Base-by-base conservation (phyloP, 495 filamentous ascomycete genomes). In the Aspergillus carlsbadensis region DNA sequence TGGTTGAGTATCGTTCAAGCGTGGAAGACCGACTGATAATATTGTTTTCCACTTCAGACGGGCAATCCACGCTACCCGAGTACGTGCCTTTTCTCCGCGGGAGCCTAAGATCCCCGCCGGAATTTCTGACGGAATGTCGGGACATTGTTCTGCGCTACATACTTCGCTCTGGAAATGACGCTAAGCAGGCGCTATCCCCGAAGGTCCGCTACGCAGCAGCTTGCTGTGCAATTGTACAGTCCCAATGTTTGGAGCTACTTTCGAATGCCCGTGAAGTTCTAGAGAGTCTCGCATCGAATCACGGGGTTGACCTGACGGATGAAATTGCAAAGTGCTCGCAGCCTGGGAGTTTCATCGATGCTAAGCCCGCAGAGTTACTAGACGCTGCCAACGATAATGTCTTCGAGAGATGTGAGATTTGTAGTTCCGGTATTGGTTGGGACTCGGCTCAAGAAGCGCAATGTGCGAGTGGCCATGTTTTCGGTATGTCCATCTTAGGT, bases 391-490 rank as follows among this genome's bases (percentile, higher is more conserved):
- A 65, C 1, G 59, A 54, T 0, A 54, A 63, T 10, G 40, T 76
- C 3, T 78, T 71, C 22, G 79, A 82, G 41, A 62, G 56, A 42
- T 84, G 81, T 55, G 70, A 73, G 4, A 73, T 82, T 37, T 84
- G 81, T 51, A 69, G 69, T 11, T 65, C 70, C 4, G 63, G 62
- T 4, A 72, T 83, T 34, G 52, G 55, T 0, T 77, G 78, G 67
- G 61, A 64, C 43, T 72, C 73, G 1, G 41, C 58, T 14, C 56
- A 57, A 13, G 69, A 75, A 49, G 75, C 78, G 10, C 66, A 71
- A 41, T 84, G 81, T 58, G 62, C 58, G 11, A 68, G 65, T 43
- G 78, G 78, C 5, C 81, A 84, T 67, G 51, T 75, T n/a, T 83
- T 77, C 45, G 65, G 78, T 81, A 67, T 47, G 69, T 62, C 22